Percentiles rank a stretch among this genome's conserved stretches.
phyloP scores from a whole-genome alignment of 305 asterid genomes.

The Vinca major region DNA sequence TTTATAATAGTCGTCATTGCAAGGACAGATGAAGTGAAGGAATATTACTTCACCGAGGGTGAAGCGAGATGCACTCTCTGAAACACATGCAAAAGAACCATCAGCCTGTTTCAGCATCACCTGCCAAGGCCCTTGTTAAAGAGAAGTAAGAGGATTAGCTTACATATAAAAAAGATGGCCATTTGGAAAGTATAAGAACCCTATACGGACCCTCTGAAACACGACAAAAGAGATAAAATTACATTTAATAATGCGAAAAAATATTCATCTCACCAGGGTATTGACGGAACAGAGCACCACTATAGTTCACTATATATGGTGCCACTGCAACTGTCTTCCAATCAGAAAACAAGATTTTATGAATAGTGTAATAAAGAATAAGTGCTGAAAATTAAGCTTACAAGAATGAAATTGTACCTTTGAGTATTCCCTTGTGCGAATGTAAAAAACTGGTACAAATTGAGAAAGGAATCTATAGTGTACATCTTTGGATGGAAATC shows the following conservation, averaged over 20 bases:
- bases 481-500: slow-evolving; percentile 75
- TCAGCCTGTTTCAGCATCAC: slow-evolving; percentile 94
- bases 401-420: slow-evolving; percentile 44
- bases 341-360: slow-evolving; percentile 24
- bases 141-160: neutral
- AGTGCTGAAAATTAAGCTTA: neutral
- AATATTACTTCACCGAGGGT: slow-evolving; percentile 67
- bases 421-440: slow-evolving; percentile 84
- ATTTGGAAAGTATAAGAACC: too few species aligned
- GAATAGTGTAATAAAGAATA: neutral
- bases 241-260: slow-evolving; percentile 3
- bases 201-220: neutral
- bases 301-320: slow-evolving; percentile 80
- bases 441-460: slow-evolving; percentile 73
- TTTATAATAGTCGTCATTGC: slow-evolving; percentile 5
- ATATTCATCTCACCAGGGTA: slow-evolving; percentile 58
- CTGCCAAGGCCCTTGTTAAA: slow-evolving; percentile 86
- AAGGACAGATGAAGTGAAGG: slow-evolving; percentile 10
- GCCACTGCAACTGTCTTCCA: slow-evolving; percentile 97
- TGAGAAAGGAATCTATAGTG: slow-evolving; percentile 89
- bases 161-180: neutral
- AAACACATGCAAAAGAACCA: slow-evolving; percentile 87
- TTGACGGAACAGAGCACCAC: slow-evolving; percentile 86
- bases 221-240: neutral
- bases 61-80: slow-evolving; percentile 82